Evolutionary conservation across 2,329 filamentous ascomycete genomes (phyloP), one percentile per base, ranked within the genome.

Genomic region (Arthroderma uncinatum): DNA sequence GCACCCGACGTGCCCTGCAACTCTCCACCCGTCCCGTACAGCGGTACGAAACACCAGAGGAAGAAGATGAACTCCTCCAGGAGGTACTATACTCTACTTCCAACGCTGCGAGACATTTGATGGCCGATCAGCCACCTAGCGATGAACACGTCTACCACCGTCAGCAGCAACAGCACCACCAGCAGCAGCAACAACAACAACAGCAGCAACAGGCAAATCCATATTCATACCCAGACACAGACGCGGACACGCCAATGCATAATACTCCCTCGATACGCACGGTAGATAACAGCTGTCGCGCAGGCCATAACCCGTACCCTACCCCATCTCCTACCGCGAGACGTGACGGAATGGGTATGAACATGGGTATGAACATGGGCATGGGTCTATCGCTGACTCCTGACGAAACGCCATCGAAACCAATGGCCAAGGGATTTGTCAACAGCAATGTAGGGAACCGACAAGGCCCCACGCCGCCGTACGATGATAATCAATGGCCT

Each of bases 381-480:
- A 50, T 33, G 47, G 47, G 47, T 25, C 79, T 86, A 28, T 78
- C 86, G 28, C 95, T 92, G 68, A 81, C 82, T n/a, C 82, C 78
- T 25, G 78, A 79, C 25, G 63, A 66, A 4, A 72, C 73, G 4
- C 71, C 72, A 14, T 67, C 85, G 7, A 88, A 86, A 70, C 87
- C 88, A 9, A 72, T 91, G 61, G 80, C 87, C 63, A 82, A 88
- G 56, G 77, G 79, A 66, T 82, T 82, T 68, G 79, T 81, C 48
- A 75, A 76, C 66, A 74, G 72, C 10, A 73, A 78, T 60, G 71
- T 79, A 62, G 73, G 76, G 21, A 73, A 78, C 56, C 79, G 83
- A 39, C 93, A 95, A 73, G 96, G 91, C 86, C 92, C 91, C 2
- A 97, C 93, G 14, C 93, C 93, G 21, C 92, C 93, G 2, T 95